Evolutionary conservation across 371 early-diverging fungal genomes (phyloP), one percentile per base, ranked within the genome.

Genomic region (Encephalitozoon hellem): DNA sequence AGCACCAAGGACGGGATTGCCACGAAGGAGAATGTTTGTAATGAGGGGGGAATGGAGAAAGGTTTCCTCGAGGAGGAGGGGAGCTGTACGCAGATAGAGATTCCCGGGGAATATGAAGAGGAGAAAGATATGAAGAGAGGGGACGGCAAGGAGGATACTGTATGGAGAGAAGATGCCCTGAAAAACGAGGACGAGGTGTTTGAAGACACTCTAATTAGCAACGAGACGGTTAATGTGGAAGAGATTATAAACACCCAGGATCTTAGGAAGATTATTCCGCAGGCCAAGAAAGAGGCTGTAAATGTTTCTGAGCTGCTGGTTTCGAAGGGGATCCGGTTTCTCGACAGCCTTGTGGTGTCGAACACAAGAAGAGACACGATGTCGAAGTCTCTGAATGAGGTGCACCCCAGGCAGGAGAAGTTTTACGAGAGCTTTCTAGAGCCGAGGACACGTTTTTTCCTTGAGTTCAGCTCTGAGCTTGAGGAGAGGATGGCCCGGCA

Each of bases 211-310:
- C 21, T 63, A 15, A 47, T 72, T 15, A 42, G 34, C 26, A 72
- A 77, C 32, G 72, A 59, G 41, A 51, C 72, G 15, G 23, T 65
- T 11, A 72, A 34, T 49, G 54, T 72, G 11, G 74, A 68, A 18
- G 81, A 77, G 49, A 42, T 77, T n/a, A 70, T 80, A 23, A 69
- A 80, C 41, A 80, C 81, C 30, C 49, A 59, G 32, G 76, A 80
- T 38, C 41, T 80, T 12, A 43, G 71, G 38, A 74, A 49, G 39
- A 59, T 80, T 1, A 68, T 80, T 25, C 74, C 65, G 26, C 32
- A 67, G 39, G 51, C 18, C 11, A 30, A 42, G 39, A 45, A 43
- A 28, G 69, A 55, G 21, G n/a, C 12, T 49, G 49, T 78, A 12
- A 73, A 75, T 63, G 39, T 82, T 63, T 39, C 43, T 67, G 82